phyloP scores from a whole-genome alignment of 2,329 filamentous ascomycete genomes.

The Fusarium drepaniforme region DNA sequence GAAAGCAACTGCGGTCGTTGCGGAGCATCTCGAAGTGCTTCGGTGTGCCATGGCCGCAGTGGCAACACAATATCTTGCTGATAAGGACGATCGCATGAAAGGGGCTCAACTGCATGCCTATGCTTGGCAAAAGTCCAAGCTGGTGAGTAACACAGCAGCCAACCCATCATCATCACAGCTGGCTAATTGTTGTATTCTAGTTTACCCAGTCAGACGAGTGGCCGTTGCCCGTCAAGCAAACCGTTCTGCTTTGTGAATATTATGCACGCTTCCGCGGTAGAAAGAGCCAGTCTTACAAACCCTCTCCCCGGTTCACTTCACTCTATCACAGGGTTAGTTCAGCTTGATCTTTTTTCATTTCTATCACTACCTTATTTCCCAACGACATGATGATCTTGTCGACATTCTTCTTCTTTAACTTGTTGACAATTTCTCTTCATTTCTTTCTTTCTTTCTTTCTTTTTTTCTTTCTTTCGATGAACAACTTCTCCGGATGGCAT shows the following conservation, averaged over 20 bases:
- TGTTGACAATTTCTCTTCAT: constrained; percentile 46
- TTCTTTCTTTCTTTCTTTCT: constrained; percentile 28
- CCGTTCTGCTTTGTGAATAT: constrained; percentile 66
- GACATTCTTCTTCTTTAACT: constrained; percentile 40
- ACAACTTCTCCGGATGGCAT: constrained; percentile 18
- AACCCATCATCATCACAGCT: not conserved
- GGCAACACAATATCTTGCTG: constrained; percentile 63
- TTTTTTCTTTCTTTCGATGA: constrained; percentile 22
- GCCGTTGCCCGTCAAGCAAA: constrained; percentile 64
- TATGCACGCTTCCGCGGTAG: constrained; percentile 67
- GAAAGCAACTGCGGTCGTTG: constrained; percentile 43
- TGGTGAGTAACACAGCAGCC: constrained; percentile 55
- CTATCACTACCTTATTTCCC: not conserved
- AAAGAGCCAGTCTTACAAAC: constrained; percentile 58
- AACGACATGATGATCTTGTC: constrained; percentile 9
- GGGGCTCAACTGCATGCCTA: constrained; percentile 64
- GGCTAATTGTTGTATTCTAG: constrained; percentile 48
- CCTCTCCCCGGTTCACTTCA: constrained; percentile 63
- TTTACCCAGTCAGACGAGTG: constrained; percentile 55
- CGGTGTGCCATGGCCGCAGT: constrained; percentile 69
- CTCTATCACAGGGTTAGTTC: constrained; percentile 67
- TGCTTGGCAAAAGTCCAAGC: constrained; percentile 62
- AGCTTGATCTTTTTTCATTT: constrained; percentile 36
- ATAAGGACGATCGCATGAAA: constrained; percentile 62
- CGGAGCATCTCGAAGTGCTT: constrained; percentile 57